These are phyloP conservation scores for Tetrapisispora namnaoensis DNA, from an alignment of 805 yeast species.

Conservation along the genomic window DNA sequence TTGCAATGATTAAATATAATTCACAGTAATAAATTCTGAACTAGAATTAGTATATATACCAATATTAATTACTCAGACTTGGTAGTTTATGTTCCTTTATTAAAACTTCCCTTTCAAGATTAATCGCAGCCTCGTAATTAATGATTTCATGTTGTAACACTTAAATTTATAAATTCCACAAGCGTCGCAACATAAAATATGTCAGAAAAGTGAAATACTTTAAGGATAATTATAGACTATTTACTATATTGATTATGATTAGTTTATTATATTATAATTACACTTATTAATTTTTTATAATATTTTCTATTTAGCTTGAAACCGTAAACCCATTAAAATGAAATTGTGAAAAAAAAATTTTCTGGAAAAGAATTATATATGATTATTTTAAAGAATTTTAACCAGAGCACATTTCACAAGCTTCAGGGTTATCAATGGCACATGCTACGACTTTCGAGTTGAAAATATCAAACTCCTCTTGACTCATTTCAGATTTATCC, in stretches of 20 bases:
- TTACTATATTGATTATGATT: not conserved
- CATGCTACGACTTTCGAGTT: conserved; percentile 92
- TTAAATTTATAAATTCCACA: no score
- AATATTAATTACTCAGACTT: no score
- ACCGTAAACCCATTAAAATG: conserved; percentile 1
- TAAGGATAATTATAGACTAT: no score
- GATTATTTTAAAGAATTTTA: conserved; percentile 25
- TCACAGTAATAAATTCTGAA: no score
- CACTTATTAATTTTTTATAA: not conserved
- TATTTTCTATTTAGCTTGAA: not conserved
- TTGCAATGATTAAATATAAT: no score
- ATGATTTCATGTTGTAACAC: no score
- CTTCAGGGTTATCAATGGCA: conserved; percentile 92
- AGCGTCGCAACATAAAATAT: no score
- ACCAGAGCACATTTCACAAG: conserved; percentile 99
- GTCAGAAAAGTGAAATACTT: no score
- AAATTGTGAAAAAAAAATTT: not conserved
- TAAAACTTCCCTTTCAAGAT: no score
- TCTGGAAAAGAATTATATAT: not conserved
- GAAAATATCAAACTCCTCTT: conserved; percentile 65
- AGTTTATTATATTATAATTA: conserved; percentile 1
- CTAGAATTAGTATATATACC: no score
- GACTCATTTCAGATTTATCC: conserved; percentile 25
- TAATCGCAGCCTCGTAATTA: no score
- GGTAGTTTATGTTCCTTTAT: no score